Conservation (phyloP, 805 yeast genomes). For the Wickerhamiella lipophila region DNA sequence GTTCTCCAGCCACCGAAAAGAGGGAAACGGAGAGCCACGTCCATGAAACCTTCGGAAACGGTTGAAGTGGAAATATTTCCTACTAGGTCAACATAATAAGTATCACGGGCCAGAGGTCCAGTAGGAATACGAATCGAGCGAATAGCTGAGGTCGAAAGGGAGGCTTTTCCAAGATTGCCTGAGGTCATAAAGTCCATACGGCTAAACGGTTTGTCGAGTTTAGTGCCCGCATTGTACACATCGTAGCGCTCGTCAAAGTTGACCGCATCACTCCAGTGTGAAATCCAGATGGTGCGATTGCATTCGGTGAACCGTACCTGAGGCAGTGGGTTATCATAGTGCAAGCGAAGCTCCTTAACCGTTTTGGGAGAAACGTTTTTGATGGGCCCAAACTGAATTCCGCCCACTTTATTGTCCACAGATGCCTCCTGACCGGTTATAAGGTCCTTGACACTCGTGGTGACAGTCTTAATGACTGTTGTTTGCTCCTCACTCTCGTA, state of each 20-base stretch:
- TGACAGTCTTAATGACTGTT: constrained; percentile 35
- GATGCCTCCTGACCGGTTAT: constrained; percentile 23
- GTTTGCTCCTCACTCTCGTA: constrained; percentile 44
- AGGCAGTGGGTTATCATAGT: constrained; percentile 56
- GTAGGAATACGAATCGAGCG: constrained; percentile 48
- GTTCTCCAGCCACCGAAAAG: constrained; percentile 92
- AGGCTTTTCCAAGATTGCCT: constrained; percentile 34
- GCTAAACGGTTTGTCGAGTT: constrained; percentile 46
- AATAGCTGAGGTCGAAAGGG: constrained; percentile 46
- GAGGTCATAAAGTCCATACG: constrained; percentile 51
- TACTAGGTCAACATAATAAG: constrained; percentile 75
- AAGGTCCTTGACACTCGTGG: constrained; percentile 36
- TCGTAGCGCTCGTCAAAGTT: constrained; percentile 81
- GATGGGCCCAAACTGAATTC: constrained; percentile 44
- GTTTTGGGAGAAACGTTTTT: constrained; percentile 35
- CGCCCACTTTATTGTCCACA: constrained; percentile 19
- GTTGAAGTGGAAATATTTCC: constrained; percentile 80
- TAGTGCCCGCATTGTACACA: constrained; percentile 62
- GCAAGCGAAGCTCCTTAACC: constrained; percentile 38
- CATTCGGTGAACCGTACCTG: constrained; percentile 46
- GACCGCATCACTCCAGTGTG: constrained; percentile 63
- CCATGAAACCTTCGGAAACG: constrained; percentile 25
- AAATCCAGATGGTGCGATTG: constrained; percentile 73
- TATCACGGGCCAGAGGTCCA: constrained; percentile 42
- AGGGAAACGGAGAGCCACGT: constrained; percentile 82